Conservation (phyloP, 208 protist genomes). For the Trypanosoma scelopori region DNA sequence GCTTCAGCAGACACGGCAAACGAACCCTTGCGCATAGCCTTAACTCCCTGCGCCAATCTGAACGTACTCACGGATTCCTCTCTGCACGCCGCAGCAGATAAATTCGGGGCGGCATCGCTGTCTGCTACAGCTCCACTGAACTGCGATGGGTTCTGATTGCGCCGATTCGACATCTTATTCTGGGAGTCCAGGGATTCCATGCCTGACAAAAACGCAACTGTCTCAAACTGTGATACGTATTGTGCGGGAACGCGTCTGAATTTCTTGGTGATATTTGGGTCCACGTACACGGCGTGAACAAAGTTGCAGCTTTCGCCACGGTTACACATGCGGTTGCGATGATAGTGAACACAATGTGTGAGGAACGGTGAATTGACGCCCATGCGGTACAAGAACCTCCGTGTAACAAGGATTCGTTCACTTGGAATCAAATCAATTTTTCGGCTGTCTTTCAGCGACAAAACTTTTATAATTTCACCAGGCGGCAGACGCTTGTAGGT, state of each 20-base stretch:
- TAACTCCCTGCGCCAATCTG: too few relatives aligned
- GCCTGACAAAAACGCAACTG: background rate
- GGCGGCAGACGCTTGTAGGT: slow-evolving; percentile 60
- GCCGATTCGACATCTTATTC: background rate
- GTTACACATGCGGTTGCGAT: slow-evolving; percentile 84
- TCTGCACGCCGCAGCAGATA: too few relatives aligned
- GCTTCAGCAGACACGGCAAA: too few relatives aligned
- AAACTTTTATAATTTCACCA: slow-evolving; percentile 47
- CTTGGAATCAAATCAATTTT: slow-evolving; percentile 47
- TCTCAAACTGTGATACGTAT: background rate
- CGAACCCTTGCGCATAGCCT: too few relatives aligned
- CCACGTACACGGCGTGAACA: slow-evolving; percentile 79
- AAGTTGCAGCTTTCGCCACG: slow-evolving; percentile 72
- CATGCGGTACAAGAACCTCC: slow-evolving; percentile 30
- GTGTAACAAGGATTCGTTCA: slow-evolving; percentile 64
- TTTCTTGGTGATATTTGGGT: slow-evolving; percentile 61
- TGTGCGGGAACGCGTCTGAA: slow-evolving; percentile 61
- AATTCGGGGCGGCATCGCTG: too few relatives aligned
- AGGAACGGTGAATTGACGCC: slow-evolving; percentile 23
- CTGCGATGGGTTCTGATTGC: too few relatives aligned
- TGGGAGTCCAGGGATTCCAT: background rate
- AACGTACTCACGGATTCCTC: too few relatives aligned
- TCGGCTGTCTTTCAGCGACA: slow-evolving; percentile 48
- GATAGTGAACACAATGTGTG: slow-evolving; percentile 82
- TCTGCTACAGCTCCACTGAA: too few relatives aligned